Evolutionary conservation across 441 rosid species (phyloP).

Genomic region (Rhodomyrtus psidioides): DNA sequence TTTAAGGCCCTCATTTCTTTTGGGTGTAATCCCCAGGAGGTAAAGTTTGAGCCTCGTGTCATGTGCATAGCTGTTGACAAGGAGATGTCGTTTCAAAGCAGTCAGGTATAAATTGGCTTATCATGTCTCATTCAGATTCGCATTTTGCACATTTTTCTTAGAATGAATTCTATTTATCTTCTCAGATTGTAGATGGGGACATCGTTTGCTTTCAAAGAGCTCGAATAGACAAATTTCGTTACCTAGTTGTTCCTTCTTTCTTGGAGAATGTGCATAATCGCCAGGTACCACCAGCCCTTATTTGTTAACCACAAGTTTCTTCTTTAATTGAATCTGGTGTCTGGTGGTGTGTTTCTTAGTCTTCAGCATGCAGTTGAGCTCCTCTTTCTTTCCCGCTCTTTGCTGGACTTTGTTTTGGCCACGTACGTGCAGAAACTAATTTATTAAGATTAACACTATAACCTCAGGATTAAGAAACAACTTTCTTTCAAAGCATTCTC

Average conservation of each 20-base stretch:
- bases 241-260: constrained; percentile 82
- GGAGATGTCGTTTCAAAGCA: constrained; percentile 45
- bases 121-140: constrained; percentile 6
- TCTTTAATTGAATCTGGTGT: background rate
- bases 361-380: background rate
- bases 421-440: background rate
- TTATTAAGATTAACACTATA: background rate
- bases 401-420: background rate
- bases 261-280: constrained; percentile 86
- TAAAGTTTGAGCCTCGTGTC: constrained; percentile 81
- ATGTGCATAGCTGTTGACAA: constrained; percentile 83
- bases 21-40: constrained; percentile 47
- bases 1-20: constrained; percentile 2
- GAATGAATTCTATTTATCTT: background rate
- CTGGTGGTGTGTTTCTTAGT: background rate
- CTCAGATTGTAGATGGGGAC: constrained; percentile 93
- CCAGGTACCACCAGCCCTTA: constrained; percentile 40
- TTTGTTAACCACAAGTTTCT: background rate
- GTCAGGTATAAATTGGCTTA: constrained; percentile 50
- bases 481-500: too few species aligned
- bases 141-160: background rate
- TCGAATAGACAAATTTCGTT: constrained; percentile 32
- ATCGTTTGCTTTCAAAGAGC: constrained; percentile 89
- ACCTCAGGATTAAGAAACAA: background rate
- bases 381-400: background rate